Base-by-base conservation (phyloP, 805 yeast genomes). In the Lachancea sp. region DNA sequence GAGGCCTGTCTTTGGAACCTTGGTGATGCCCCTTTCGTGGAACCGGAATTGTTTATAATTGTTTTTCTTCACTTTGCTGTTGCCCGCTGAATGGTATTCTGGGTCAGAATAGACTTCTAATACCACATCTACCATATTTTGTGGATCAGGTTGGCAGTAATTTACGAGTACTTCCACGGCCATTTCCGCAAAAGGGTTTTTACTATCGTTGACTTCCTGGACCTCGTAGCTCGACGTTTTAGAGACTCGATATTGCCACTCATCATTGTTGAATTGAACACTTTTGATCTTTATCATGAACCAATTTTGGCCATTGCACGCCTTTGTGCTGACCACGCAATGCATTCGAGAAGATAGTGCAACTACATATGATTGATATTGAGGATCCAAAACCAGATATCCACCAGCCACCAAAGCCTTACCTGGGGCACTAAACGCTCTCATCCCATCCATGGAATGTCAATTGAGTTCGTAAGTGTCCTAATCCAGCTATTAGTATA, bases 371-470 rank as follows among this genome's bases (percentile, higher is more conserved):
- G 96, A 78, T 34, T 70, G 64, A 64, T 83, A 89, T 26, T 61
- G 61, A 0, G 89, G 89, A 43, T 84, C 92, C 16, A 92, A 66
- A 0, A 92, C 97, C 24, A 92, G 70, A 58, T 92, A 92, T 0
- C 98, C 98, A 15, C 98, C 98, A 1, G 92, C 96, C 9, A 92
- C 52, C 20, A 92, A 68, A 1, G 97, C 97, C 60, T 92, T 92
- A 0, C 97, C 97, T 0, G 98, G 97, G 0, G 97, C 94, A 55
- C 96, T 83, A 57, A 77, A 90, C 7, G 80, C 85, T 40, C 65
- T 63, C 29, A 23, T 21, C 25, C 40, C 32, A 16, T 18, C 36
- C 46, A 44, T 41, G 26, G n/a, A 21, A 19, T 3, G 25, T 13
- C 9, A n/a, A 28, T 28, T 28, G 30, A 28, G 30, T 4, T 28